phyloP scores from a whole-genome alignment of 1,284 basidiomycete genomes.

The Pseudozyma pruni region DNA sequence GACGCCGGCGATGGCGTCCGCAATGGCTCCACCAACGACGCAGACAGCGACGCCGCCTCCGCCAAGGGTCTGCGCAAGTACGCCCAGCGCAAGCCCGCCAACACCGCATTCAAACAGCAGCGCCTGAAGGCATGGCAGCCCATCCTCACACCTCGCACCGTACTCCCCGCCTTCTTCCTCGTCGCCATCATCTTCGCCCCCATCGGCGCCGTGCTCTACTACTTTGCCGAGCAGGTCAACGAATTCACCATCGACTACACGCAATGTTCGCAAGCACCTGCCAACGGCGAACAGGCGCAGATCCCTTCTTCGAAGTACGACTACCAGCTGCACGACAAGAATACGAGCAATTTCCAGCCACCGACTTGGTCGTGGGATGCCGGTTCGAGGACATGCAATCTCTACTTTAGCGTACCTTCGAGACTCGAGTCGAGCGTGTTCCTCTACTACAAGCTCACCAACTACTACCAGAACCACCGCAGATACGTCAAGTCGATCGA shows the following conservation, averaged over 20 bases:
- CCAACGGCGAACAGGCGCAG: slow-evolving; percentile 68
- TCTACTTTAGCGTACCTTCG: slow-evolving; percentile 74
- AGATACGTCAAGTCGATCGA: slow-evolving; percentile 94
- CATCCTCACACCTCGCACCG: slow-evolving; percentile 95
- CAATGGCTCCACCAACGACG: slow-evolving; percentile 38
- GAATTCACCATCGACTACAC: slow-evolving; percentile 97
- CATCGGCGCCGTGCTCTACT: slow-evolving; percentile 82
- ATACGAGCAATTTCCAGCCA: slow-evolving; percentile 60
- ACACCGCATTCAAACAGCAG: slow-evolving; percentile 99
- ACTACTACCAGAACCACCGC: slow-evolving; percentile 93
- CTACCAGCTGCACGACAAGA: slow-evolving; percentile 72
- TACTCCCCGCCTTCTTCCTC: slow-evolving; percentile 93
- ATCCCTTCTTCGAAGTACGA: slow-evolving; percentile 77
- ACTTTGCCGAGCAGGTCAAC: slow-evolving; percentile 75
- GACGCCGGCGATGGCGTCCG: slow-evolving; percentile 36
- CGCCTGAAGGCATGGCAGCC: slow-evolving; percentile 99
- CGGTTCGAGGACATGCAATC: slow-evolving; percentile 45
- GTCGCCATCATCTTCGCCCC: slow-evolving; percentile 94
- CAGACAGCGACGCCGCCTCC: slow-evolving; percentile 40
- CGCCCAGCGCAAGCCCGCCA: slow-evolving; percentile 62
- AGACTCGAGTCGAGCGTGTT: slow-evolving; percentile 82
- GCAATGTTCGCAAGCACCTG: slow-evolving; percentile 72
- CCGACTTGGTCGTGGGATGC: slow-evolving; percentile 55
- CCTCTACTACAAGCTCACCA: slow-evolving; percentile 86
- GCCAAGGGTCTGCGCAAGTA: slow-evolving; percentile 56